Evolutionary conservation across 139 green algal genomes (phyloP).

Genomic region (Deuterostichococcus epilithicus): DNA sequence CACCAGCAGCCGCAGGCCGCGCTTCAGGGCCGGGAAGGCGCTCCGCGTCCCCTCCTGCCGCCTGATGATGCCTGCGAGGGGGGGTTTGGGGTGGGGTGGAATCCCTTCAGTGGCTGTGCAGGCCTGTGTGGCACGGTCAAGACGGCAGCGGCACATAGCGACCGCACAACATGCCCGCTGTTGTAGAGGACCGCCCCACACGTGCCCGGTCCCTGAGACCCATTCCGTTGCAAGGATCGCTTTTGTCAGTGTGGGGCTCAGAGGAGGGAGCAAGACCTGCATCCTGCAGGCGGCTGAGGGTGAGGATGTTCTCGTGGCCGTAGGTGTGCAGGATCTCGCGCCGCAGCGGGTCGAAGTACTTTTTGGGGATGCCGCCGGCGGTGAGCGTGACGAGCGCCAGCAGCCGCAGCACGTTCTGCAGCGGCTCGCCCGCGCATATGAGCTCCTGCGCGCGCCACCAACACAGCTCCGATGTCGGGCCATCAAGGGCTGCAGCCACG

Average conservation of each 20-base stretch:
- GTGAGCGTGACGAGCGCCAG: constrained; percentile 69
- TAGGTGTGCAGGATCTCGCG: constrained; percentile 79
- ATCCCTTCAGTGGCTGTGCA: neutral
- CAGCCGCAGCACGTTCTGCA: constrained; percentile 77
- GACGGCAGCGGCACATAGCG: too few relatives aligned
- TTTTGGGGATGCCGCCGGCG: constrained; percentile 67
- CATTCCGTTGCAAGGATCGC: too few relatives aligned
- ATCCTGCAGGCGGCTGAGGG: constrained; percentile 61
- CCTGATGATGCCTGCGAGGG: constrained; percentile 29
- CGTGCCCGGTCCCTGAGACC: too few relatives aligned
- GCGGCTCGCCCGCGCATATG: constrained; percentile 52
- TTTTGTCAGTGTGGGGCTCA: constrained; percentile 10
- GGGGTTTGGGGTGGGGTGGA: neutral
- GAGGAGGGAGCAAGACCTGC: constrained; percentile 41
- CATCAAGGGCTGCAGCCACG: too few relatives aligned
- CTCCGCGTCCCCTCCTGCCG: constrained; percentile 32
- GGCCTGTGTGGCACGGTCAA: neutral
- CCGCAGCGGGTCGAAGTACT: constrained; percentile 66
- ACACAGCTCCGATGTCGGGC: too few relatives aligned
- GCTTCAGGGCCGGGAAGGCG: constrained; percentile 37
- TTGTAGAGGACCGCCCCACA: too few relatives aligned
- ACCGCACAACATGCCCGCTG: too few relatives aligned
- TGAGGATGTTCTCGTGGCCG: constrained; percentile 81
- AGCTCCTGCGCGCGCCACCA: constrained; percentile 76
- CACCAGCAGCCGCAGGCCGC: constrained; percentile 58